Evolutionary conservation across 129 eudicot species (phyloP).

Genomic region (Rutidosis leptorrhynchoides): DNA sequence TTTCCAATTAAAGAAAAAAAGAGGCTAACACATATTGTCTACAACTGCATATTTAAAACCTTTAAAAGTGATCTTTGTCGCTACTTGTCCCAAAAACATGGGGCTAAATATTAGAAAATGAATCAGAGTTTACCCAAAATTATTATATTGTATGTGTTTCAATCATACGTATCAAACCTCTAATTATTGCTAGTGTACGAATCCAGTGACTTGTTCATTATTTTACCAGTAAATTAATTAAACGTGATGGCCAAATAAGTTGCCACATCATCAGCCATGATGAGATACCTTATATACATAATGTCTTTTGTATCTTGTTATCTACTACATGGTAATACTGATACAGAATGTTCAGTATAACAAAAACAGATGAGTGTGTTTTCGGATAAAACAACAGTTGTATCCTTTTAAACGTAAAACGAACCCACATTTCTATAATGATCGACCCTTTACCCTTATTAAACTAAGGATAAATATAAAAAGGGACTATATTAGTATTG

Average conservation of each 20-base stretch:
- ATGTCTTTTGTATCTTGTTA: neutral
- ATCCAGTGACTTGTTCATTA: neutral
- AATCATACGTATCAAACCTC: neutral
- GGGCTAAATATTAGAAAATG: neutral
- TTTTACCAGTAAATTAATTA: neutral
- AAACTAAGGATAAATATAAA: neutral
- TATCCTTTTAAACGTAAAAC: neutral
- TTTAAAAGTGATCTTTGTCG: neutral
- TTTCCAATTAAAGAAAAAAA: slow-evolving; percentile 12
- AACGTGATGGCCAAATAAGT: neutral
- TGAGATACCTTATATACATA: neutral
- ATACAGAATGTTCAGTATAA: neutral
- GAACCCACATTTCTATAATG: neutral
- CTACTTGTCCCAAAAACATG: neutral
- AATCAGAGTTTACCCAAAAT: neutral
- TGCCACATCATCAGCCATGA: neutral
- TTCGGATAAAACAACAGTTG: neutral
- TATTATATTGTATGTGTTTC: neutral
- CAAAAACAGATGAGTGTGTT: neutral
- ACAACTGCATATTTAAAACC: neutral
- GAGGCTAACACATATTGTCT: neutral
- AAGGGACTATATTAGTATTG: neutral
- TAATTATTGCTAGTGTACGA: neutral
- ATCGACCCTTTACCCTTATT: neutral
- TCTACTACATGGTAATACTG: neutral